Evolutionary conservation across 805 yeast genomes (phyloP).

Genomic region (Diddensiella caesifluorescens): DNA sequence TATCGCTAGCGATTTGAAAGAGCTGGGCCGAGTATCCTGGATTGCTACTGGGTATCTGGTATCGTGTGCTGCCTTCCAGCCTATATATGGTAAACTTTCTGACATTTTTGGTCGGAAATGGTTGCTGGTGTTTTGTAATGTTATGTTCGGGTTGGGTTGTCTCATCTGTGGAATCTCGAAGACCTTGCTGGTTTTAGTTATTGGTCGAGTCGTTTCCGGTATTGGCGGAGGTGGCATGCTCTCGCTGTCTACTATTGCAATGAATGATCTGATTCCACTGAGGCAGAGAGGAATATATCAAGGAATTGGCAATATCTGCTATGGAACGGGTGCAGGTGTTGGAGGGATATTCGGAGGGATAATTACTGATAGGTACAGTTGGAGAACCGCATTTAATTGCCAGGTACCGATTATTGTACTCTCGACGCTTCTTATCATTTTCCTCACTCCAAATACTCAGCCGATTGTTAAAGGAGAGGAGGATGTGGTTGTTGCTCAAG

Average conservation of each 20-base stretch:
- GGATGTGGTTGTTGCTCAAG: conserved; percentile 20
- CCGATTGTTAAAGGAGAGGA: background rate
- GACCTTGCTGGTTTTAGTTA: conserved; percentile 54
- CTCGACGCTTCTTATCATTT: conserved; percentile 24
- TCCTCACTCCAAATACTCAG: conserved; percentile 2
- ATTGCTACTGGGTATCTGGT: conserved; percentile 66
- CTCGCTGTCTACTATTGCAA: conserved; percentile 66
- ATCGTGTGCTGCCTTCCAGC: conserved; percentile 70
- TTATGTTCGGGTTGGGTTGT: conserved; percentile 44
- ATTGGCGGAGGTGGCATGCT: conserved; percentile 89
- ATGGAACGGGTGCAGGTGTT: conserved; percentile 67
- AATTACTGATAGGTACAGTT: conserved; percentile 48
- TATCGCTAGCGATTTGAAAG: conserved; percentile 55
- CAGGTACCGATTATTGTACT: conserved; percentile 40
- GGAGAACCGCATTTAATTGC: conserved; percentile 49
- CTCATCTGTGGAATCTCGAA: conserved; percentile 47
- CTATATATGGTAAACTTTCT: conserved; percentile 62
- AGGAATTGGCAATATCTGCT: conserved; percentile 72
- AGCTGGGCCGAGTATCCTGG: conserved; percentile 53
- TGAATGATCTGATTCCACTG: conserved; percentile 71
- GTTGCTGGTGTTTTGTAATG: conserved; percentile 39
- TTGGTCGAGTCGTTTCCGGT: conserved; percentile 76
- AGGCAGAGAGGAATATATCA: conserved; percentile 77
- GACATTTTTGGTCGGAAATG: conserved; percentile 46
- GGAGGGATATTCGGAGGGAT: conserved; percentile 61